Evolutionary conservation across 345 rosid species (phyloP), one percentile per base, ranked within the genome.

Genomic region (Linum lewisii): DNA sequence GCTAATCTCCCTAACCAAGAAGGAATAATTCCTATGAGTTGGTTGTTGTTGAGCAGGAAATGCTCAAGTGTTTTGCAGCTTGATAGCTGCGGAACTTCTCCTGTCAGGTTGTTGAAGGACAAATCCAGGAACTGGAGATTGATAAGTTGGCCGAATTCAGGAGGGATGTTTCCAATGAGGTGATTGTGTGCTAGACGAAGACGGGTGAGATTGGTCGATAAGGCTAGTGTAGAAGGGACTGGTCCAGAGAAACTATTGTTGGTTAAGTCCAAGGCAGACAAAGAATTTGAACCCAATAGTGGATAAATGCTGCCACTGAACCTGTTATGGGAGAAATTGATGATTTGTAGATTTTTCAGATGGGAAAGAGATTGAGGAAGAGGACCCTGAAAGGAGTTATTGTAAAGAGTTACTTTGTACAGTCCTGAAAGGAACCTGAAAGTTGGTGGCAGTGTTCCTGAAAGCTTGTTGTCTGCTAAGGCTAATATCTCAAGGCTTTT

Each of bases 271-370:
- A 91, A 63, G 10, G 83, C 83, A 5, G 81, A 78, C 59, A 86
- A 64, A 61, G 72, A 77, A 66, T 63, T 77, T 8, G 90, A 83
- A 54, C 87, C 85, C 21, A 81, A 75, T 51, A 91, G 82, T 19
- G 92, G 88, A 67, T 53, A 63, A 52, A 91, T 81, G 49, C 79
- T 60, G 26, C 95, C 95, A 37, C 73, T 69, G 55, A 91, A 78
- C 60, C 74, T 84, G 61, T 91, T 91, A 69, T 74, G 85, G 5
- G 96, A 88, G 56, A 91, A 78, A 69, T 83, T 91, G 72, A 91
- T 86, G 25, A 81, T 91, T 69, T 72, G 76, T 56, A 92, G 80
- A 56, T 79, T 83, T 57, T 73, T 86, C 24, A 92, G 76, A 24
- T 53, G 81, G 76, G 63, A 74, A 32, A 92, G 79, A 63, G 95